These are phyloP conservation scores for Gossypium sturtianum DNA, from an alignment of 345 rosid species.

Conservation along the genomic window DNA sequence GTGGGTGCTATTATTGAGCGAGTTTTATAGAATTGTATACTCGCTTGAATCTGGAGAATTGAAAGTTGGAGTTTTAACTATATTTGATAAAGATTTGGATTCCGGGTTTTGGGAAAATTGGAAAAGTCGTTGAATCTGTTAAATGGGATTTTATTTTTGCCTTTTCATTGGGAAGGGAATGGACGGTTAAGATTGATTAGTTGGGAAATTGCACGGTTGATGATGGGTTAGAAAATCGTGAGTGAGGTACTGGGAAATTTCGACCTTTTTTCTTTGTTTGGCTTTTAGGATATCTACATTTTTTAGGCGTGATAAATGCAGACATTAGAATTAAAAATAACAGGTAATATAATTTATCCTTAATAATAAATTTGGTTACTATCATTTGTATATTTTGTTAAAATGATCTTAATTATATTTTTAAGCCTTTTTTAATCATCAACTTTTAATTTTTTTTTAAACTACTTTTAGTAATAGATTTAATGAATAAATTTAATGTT, in stretches of 20 bases:
- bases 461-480: no score
- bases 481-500: no score
- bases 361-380: no score
- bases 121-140: neutral
- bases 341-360: no score
- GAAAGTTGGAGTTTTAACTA: conserved; percentile 3
- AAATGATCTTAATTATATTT: no score
- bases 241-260: neutral
- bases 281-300: neutral
- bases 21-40: neutral
- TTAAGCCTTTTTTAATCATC: rapidly evolving
- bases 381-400: rapidly evolving
- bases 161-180: neutral
- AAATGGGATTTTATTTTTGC: neutral
- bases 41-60: neutral
- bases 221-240: neutral
- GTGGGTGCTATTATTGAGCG: conserved; percentile 1
- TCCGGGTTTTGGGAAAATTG: conserved; percentile 12
- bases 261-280: neutral
- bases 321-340: no score
- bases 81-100: conserved; percentile 25
- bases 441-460: no score
- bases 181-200: neutral
- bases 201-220: conserved; percentile 2
- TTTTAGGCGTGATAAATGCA: neutral